Conservation (phyloP, 495 filamentous ascomycete species). For the Trichoderma asperelloides region DNA sequence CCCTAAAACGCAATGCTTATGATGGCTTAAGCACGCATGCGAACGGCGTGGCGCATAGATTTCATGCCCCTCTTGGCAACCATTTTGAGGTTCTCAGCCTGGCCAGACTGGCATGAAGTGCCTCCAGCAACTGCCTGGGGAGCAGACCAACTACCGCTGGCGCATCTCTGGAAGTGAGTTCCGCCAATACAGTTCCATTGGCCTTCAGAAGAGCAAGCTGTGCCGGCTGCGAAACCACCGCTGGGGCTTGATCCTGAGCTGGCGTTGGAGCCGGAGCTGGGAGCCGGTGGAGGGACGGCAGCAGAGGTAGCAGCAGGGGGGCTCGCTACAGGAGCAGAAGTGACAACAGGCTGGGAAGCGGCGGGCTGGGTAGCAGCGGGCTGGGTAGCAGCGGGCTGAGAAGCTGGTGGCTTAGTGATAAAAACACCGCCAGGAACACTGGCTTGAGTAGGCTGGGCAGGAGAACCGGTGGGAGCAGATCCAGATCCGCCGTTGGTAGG, state of each 20-base stretch:
- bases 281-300: conserved; percentile 11
- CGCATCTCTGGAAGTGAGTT: conserved; percentile 35
- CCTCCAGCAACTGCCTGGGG: conserved; percentile 28
- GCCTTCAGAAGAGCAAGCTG: conserved; percentile 32
- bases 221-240: conserved; percentile 19
- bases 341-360: neutral
- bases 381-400: neutral
- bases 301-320: conserved; percentile 1
- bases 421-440: conserved; percentile 60
- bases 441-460: neutral
- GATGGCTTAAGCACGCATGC: conserved; percentile 21
- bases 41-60: conserved; percentile 18
- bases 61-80: conserved; percentile 19
- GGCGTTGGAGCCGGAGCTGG: conserved; percentile 15
- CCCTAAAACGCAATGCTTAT: neutral
- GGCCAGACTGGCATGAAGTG: conserved; percentile 27
- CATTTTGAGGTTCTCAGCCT: conserved; percentile 23
- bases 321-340: neutral
- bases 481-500: conserved; percentile 8
- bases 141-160: conserved; percentile 32
- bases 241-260: conserved; percentile 16
- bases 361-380: conserved; percentile 1
- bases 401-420: conserved; percentile 35
- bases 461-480: neutral
- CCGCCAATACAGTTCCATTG: conserved; percentile 37